Evolutionary conservation across 768 basidiomycete species (phyloP).

Genomic region (Lentinula lateritia): DNA sequence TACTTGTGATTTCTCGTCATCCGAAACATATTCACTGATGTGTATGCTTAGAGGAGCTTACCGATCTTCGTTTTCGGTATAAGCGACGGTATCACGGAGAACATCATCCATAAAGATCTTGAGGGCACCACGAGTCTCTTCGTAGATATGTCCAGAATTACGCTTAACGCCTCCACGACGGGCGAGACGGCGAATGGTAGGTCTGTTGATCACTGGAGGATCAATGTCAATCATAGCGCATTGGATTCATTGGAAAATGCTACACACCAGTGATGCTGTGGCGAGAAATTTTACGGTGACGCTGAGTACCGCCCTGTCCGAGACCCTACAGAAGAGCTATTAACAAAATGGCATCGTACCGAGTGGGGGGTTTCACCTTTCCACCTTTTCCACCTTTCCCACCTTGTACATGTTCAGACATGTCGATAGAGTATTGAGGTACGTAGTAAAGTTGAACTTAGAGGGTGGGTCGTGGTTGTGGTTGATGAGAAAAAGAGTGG

Average conservation of each 20-base stretch:
- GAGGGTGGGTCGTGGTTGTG: too few species aligned
- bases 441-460: too few species aligned
- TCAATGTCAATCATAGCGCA: background rate
- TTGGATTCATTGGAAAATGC: background rate
- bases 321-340: background rate
- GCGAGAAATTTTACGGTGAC: slow-evolving; percentile 5
- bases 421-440: too few species aligned
- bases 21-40: background rate
- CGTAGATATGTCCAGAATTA: slow-evolving; percentile 2
- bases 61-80: slow-evolving; percentile 3
- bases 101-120: slow-evolving; percentile 4
- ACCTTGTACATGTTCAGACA: too few species aligned
- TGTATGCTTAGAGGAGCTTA: background rate
- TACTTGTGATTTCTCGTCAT: background rate
- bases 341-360: too few species aligned
- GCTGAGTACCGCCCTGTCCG: slow-evolving; percentile 5
- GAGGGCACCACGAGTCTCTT: background rate
- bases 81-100: slow-evolving; percentile 1
- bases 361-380: too few species aligned
- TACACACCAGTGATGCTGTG: background rate
- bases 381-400: too few species aligned
- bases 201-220: background rate
- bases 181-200: slow-evolving; percentile 5
- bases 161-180: slow-evolving; percentile 6
- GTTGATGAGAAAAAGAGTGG: too few species aligned